Evolutionary conservation across 176 grass and related monocot genomes (phyloP).

Genomic region (Avena sativa): DNA sequence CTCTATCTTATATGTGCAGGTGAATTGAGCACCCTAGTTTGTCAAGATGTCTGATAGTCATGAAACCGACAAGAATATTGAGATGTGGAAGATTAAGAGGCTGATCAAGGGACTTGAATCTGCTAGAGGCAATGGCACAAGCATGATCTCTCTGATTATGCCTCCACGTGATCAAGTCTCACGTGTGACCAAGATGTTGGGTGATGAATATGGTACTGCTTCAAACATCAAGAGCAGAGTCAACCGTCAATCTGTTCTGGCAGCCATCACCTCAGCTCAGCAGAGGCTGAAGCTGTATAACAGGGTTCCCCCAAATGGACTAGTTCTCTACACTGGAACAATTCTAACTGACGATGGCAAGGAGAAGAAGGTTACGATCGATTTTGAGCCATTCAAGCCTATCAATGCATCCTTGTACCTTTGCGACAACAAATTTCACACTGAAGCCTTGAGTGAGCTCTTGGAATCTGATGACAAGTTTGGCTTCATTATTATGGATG

Average conservation of each 20-base stretch:
- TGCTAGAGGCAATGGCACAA: constrained; percentile 78
- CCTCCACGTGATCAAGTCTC: constrained; percentile 75
- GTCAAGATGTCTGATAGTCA: constrained; percentile 66
- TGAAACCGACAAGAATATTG: constrained; percentile 85
- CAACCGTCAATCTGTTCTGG: constrained; percentile 71
- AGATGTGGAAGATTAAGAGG: constrained; percentile 88
- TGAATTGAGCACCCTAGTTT: constrained; percentile 34
- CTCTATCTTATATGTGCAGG: constrained; percentile 27
- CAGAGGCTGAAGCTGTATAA: constrained; percentile 82
- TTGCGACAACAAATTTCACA: constrained; percentile 83
- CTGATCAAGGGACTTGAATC: constrained; percentile 78
- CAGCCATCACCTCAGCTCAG: constrained; percentile 81
- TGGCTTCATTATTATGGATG: constrained; percentile 83
- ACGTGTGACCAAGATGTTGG: constrained; percentile 74
- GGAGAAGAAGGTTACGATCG: constrained; percentile 83
- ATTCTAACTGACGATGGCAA: constrained; percentile 81
- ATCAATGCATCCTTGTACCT: constrained; percentile 81
- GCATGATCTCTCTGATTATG: constrained; percentile 87
- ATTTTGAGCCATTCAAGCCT: constrained; percentile 76
- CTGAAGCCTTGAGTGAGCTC: constrained; percentile 76
- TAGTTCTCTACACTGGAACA: constrained; percentile 79
- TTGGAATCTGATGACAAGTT: constrained; percentile 85
- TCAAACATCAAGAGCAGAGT: constrained; percentile 79
- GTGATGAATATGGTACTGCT: constrained; percentile 85
- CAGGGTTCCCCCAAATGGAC: constrained; percentile 73